A percentile compares a stretch with the other conserved stretches of the same genome.
Evolutionary conservation across 345 rosid species (phyloP).

Genomic region (Laguncularia racemosa): DNA sequence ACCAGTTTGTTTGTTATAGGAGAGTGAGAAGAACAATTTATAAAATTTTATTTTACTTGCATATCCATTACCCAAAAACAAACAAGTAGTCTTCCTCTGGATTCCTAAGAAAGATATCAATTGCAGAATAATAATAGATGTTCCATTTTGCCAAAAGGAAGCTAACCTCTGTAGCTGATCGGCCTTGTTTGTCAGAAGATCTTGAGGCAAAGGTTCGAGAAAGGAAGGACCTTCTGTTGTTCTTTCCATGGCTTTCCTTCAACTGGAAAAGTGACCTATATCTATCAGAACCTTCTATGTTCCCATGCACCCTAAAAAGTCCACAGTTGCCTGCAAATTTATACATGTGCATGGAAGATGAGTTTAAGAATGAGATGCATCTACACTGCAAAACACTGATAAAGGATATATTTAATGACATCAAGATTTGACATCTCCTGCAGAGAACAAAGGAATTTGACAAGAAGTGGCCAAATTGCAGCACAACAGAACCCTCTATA

Average conservation of each 20-base stretch:
- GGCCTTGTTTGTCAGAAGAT: constrained; percentile 39
- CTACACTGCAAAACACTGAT: background rate
- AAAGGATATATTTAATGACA: background rate
- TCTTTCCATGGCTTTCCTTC: constrained; percentile 15
- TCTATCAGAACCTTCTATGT: constrained; percentile 15
- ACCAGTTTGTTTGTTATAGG: too few relatives aligned
- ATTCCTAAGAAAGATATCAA: too few relatives aligned
- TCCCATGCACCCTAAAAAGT: constrained; percentile 13
- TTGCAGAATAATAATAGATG: background rate
- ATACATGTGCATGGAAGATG: constrained; percentile 9
- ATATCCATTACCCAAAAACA: too few relatives aligned
- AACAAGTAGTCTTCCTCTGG: too few relatives aligned
- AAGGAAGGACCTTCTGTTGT: constrained; percentile 18
- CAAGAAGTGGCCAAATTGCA: too few relatives aligned
- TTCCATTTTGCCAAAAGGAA: background rate
- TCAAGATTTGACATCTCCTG: too few relatives aligned
- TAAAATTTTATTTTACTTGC: too few relatives aligned
- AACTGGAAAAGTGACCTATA: constrained; percentile 16
- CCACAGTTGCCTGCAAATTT: constrained; percentile 34
- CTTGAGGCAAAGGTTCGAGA: constrained; percentile 64
- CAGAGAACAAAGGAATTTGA: too few relatives aligned
- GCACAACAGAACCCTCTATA: too few relatives aligned
- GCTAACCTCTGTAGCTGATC: constrained; percentile 55
- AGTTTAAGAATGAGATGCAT: constrained; percentile 5
- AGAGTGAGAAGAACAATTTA: too few relatives aligned